Percentiles rank a stretch among this genome's conserved stretches.
Evolutionary conservation across 441 rosid species (phyloP).

Genomic region (Populus tomentosa): DNA sequence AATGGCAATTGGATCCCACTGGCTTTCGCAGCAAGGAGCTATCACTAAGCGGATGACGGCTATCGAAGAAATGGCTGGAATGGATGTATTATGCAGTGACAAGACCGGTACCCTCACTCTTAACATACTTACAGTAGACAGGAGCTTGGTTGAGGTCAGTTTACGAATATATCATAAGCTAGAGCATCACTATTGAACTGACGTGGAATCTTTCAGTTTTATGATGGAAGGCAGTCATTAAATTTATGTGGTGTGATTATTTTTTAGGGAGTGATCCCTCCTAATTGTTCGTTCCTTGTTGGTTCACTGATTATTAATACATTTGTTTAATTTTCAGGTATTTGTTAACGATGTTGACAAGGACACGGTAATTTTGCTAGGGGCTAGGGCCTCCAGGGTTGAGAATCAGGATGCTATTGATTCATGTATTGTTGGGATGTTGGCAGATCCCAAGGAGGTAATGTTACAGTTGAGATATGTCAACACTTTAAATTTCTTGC

Average conservation of each 20-base stretch:
- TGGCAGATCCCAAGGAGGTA: constrained; percentile 80
- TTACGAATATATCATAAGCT: neutral
- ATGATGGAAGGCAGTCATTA: neutral
- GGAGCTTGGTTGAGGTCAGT: constrained; percentile 59
- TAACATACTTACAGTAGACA: constrained; percentile 89
- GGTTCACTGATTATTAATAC: neutral
- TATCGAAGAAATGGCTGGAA: constrained; percentile 95
- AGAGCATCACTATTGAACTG: neutral
- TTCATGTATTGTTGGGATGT: constrained; percentile 84
- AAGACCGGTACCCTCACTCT: constrained; percentile 97
- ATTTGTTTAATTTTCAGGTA: constrained; percentile 28
- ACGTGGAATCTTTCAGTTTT: neutral
- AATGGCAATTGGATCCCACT: constrained; percentile 96
- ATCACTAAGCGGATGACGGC: constrained; percentile 98
- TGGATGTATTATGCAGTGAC: constrained; percentile 97
- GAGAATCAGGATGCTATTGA: constrained; percentile 97
- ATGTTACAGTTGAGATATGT: neutral
- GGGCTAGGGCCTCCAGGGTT: constrained; percentile 85
- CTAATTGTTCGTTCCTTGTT: neutral
- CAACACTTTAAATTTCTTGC: neutral
- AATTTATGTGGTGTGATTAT: neutral
- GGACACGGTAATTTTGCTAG: constrained; percentile 48
- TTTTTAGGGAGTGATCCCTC: neutral
- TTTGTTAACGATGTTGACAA: constrained; percentile 44
- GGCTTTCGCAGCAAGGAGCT: constrained; percentile 89